Conservation (phyloP, 441 rosid species). For the Jatropha multifida region DNA sequence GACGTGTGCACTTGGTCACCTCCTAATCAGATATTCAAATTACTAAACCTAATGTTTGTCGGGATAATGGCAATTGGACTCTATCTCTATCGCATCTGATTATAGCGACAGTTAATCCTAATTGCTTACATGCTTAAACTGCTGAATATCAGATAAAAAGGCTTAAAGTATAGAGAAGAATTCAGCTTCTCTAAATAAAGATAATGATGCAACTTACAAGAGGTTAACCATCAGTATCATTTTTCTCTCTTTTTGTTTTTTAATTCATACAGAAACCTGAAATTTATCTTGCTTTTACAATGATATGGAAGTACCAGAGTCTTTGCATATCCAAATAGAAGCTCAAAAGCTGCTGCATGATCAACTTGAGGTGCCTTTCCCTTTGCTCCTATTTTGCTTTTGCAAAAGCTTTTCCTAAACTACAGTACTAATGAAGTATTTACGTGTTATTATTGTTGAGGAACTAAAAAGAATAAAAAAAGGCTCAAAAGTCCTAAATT, state of each 20-base stretch:
- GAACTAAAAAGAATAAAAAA: too few species aligned
- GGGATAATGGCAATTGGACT: too few species aligned
- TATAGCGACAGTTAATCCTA: neutral
- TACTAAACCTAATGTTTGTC: too few species aligned
- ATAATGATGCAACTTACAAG: constrained; percentile 10
- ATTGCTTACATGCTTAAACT: neutral
- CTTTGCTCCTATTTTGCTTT: too few species aligned
- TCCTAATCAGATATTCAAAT: too few species aligned
- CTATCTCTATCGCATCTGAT: neutral
- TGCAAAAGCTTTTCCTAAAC: too few species aligned
- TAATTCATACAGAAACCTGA: neutral
- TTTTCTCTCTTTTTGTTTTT: neutral
- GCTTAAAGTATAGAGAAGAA: constrained; percentile 18
- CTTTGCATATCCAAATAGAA: constrained; percentile 33
- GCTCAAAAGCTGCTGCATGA: constrained; percentile 38
- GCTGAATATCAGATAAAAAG: constrained; percentile 20
- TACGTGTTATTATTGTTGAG: too few species aligned
- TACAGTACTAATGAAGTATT: too few species aligned
- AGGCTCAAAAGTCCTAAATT: too few species aligned
- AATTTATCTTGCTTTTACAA: constrained; percentile 17
- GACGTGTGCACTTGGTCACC: too few species aligned
- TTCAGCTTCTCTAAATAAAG: neutral
- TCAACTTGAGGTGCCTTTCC: constrained; percentile 28
- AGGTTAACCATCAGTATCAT: constrained; percentile 10
- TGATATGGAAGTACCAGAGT: constrained; percentile 17